Percentiles rank a stretch among this genome's conserved stretches.
phyloP scores from a whole-genome alignment of 768 basidiomycete genomes.

The Serendipita indica region DNA sequence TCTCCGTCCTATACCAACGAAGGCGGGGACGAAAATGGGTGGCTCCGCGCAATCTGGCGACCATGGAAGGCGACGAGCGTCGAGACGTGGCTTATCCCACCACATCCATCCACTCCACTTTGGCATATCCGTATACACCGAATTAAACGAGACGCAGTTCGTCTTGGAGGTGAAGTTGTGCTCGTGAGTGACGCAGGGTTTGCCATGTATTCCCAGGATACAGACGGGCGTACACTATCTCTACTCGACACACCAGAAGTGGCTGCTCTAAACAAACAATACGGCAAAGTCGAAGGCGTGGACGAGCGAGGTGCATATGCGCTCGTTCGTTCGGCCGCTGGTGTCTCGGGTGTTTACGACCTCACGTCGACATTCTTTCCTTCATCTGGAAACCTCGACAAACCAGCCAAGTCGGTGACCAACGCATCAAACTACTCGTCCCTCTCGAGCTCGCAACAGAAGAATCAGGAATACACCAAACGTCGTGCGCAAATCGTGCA shows the following conservation, averaged over 20 bases:
- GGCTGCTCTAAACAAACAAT: background rate
- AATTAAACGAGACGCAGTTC: slow-evolving; percentile 34
- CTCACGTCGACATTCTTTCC: slow-evolving; percentile 20
- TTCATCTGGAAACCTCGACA: background rate
- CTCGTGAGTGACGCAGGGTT: slow-evolving; percentile 54
- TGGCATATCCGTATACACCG: slow-evolving; percentile 63
- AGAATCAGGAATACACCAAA: background rate
- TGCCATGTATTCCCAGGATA: slow-evolving; percentile 52
- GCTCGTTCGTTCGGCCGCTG: slow-evolving; percentile 42
- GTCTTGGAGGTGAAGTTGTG: slow-evolving; percentile 18
- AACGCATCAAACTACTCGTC: background rate
- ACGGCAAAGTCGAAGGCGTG: slow-evolving; percentile 21
- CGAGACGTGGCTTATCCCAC: slow-evolving; percentile 63
- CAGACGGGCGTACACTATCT: slow-evolving; percentile 43
- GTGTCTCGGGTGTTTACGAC: slow-evolving; percentile 47
- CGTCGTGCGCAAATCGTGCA: slow-evolving; percentile 35
- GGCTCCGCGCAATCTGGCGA: slow-evolving; percentile 57
- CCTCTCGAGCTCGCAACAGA: slow-evolving; percentile 1
- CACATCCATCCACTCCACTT: slow-evolving; percentile 36
- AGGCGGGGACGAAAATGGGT: slow-evolving; percentile 27
- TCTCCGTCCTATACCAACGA: too few species aligned
- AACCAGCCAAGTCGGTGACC: background rate
- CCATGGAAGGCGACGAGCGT: slow-evolving; percentile 60
- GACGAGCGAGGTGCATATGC: slow-evolving; percentile 29
- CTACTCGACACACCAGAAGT: slow-evolving; percentile 22